phyloP scores from a whole-genome alignment of 1,284 basidiomycete genomes.

The Neonothopanus nambi region DNA sequence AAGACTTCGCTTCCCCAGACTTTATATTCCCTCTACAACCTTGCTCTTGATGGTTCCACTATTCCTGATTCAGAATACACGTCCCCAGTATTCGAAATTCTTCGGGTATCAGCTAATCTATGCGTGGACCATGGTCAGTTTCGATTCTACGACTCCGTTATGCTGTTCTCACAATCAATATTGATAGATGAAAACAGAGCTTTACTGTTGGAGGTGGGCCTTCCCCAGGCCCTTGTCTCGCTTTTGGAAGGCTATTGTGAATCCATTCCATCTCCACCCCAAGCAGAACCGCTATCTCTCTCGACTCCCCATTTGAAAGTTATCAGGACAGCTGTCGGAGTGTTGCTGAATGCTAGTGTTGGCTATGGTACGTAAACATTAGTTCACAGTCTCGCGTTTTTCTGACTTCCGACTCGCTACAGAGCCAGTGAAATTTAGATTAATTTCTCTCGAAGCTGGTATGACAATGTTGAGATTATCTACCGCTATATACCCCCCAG shows the following conservation, averaged over 20 bases:
- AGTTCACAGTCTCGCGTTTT: background rate
- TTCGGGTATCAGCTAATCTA: slow-evolving; percentile 76
- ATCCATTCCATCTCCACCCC: slow-evolving; percentile 42
- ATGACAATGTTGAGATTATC: slow-evolving; percentile 68
- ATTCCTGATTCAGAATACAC: slow-evolving; percentile 46
- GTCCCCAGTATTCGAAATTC: slow-evolving; percentile 59
- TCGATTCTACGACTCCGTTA: background rate
- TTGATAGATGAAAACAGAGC: slow-evolving; percentile 65
- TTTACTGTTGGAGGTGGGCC: slow-evolving; percentile 63
- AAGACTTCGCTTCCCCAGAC: slow-evolving; percentile 62
- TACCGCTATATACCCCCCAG: slow-evolving; percentile 68
- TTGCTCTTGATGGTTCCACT: slow-evolving; percentile 49
- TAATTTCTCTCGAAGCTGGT: slow-evolving; percentile 67
- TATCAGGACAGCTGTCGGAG: slow-evolving; percentile 77
- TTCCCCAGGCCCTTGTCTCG: slow-evolving; percentile 64
- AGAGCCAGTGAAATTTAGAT: slow-evolving; percentile 72
- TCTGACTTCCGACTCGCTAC: slow-evolving; percentile 5
- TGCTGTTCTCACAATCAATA: slow-evolving; percentile 2
- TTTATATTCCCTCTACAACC: slow-evolving; percentile 57
- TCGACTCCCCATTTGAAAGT: slow-evolving; percentile 67
- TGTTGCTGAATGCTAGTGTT: slow-evolving; percentile 77
- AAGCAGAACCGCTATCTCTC: slow-evolving; percentile 46
- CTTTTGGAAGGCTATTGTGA: slow-evolving; percentile 72
- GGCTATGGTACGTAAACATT: slow-evolving; percentile 61
- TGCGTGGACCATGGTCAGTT: slow-evolving; percentile 76